These are phyloP conservation scores for Cyclocybe cylindracea DNA, from an alignment of 768 basidiomycete genomes.

Conservation along the genomic window DNA sequence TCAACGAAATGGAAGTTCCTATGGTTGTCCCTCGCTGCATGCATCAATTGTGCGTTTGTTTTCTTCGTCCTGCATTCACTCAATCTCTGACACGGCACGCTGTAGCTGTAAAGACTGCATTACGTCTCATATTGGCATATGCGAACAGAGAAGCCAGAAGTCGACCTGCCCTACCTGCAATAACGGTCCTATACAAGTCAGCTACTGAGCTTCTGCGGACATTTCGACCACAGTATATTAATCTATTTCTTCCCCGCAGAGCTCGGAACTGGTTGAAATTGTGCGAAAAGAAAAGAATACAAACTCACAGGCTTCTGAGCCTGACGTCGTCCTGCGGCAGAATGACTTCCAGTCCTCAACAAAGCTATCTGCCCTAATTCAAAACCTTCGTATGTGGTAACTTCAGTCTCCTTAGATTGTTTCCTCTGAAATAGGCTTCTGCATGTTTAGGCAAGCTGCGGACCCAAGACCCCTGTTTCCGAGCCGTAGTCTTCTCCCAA, in stretches of 20 bases:
- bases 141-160: slow-evolving; percentile 69
- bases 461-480: slow-evolving; percentile 74
- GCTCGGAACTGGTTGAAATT: slow-evolving; percentile 65
- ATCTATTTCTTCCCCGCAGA: slow-evolving; percentile 31
- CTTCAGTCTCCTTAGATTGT: background rate
- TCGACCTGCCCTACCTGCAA: slow-evolving; percentile 82
- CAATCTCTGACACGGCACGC: background rate
- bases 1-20: slow-evolving; percentile 73
- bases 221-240: background rate
- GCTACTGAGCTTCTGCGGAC: background rate
- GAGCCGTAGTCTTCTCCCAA: slow-evolving; percentile 88
- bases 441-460: slow-evolving; percentile 50
- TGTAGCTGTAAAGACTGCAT: slow-evolving; percentile 88
- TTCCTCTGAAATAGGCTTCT: background rate
- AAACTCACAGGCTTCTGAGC: slow-evolving; percentile 36
- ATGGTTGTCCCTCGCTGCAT: slow-evolving; percentile 74
- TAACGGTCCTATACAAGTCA: slow-evolving; percentile 64
- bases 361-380: slow-evolving; percentile 82
- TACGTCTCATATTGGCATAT: slow-evolving; percentile 65
- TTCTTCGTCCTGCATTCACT: background rate
- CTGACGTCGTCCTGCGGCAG: slow-evolving; percentile 61
- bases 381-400: slow-evolving; percentile 60
- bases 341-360: slow-evolving; percentile 91
- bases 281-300: slow-evolving; percentile 36
- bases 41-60: slow-evolving; percentile 64